Evolutionary conservation across 1,139 yeast species (phyloP), one percentile per base, ranked within the genome.

Genomic region (Lodderomyces margitis): DNA sequence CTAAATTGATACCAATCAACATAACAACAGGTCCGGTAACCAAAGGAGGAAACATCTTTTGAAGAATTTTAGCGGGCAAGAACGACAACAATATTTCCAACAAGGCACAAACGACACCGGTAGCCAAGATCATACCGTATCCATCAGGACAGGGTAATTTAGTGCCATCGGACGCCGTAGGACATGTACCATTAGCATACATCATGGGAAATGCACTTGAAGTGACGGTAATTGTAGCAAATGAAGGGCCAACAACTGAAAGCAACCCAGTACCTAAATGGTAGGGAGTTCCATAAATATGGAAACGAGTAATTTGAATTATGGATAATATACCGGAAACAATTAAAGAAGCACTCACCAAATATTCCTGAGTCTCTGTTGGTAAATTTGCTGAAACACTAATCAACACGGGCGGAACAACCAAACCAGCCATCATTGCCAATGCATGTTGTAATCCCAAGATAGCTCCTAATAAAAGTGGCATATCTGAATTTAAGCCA

Each of bases 11-110:
- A 51, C 96, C 96, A 58, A 89, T 87, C 37, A 88, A 74, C 47
- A 88, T 64, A 27, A 88, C 95, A 39, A 88, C 96, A 2, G 96
- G 95, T 42, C 97, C 96, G 20, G 96, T 88, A 45, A 89, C 96
- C 39, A 87, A 68, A 30, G 95, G 88, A 20, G 96, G 96, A 69
- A 89, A 89, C 36, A 87, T 59, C 51, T 73, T 80, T 60, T 84
- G 87, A 52, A 89, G 73, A 14, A 73, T 53, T 44, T 70, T 74
- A 2, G 96, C 80, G 10, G 96, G 96, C 51, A 83, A 62, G 59
- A 88, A 88, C 2, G 95, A 82, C 41, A 86, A 61, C 7, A 74
- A 53, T 34, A 89, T 72, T 69, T 87, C 95, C 21, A 88, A 56
- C 33, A 89, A 69, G 1, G 88, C 84, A 64, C 95, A 86, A 14